A percentile compares a stretch with the other conserved stretches of the same genome.
phyloP scores from a whole-genome alignment of 2,329 filamentous ascomycete genomes.

The Allantophomopsis cytisporea region DNA sequence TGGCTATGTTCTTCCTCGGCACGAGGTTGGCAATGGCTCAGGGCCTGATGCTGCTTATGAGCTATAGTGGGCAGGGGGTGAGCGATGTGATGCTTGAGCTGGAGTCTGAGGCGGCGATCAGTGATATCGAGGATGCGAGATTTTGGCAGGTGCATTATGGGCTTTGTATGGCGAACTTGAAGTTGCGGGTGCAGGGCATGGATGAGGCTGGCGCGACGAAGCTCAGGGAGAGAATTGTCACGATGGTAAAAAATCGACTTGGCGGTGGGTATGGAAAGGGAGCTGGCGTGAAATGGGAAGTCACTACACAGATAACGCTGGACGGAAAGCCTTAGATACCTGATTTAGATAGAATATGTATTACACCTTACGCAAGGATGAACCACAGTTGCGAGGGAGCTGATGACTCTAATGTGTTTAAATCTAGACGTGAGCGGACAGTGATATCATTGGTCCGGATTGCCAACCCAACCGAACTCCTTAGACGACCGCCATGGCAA shows the following conservation, averaged over 20 bases:
- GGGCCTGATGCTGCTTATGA: conserved; percentile 93
- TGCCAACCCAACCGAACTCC: no score
- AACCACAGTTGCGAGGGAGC: no score
- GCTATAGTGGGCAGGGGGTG: conserved; percentile 36
- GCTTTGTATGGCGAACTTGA: conserved; percentile 88
- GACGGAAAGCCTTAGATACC: conserved; percentile 6
- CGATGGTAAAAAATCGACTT: conserved; percentile 71
- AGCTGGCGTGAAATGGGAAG: conserved; percentile 77
- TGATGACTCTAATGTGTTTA: no score
- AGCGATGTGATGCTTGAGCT: conserved; percentile 70
- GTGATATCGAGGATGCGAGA: conserved; percentile 73
- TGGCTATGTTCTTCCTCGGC: conserved; percentile 81
- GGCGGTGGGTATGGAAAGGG: conserved; percentile 79
- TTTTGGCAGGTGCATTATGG: conserved; percentile 99
- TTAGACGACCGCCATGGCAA: no score
- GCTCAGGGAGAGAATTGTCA: conserved; percentile 62
- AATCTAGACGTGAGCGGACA: no score
- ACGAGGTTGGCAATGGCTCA: conserved; percentile 72
- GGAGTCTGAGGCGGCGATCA: conserved; percentile 63
- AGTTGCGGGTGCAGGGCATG: conserved; percentile 53
- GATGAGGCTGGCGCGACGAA: conserved; percentile 61
- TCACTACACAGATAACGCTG: conserved; percentile 60
- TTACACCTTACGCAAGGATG: no score
- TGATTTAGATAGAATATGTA: neutral
- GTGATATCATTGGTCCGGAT: no score